Conservation (phyloP, 371 early-diverging fungal genomes). For the Quaeritorhiza haematococci region DNA sequence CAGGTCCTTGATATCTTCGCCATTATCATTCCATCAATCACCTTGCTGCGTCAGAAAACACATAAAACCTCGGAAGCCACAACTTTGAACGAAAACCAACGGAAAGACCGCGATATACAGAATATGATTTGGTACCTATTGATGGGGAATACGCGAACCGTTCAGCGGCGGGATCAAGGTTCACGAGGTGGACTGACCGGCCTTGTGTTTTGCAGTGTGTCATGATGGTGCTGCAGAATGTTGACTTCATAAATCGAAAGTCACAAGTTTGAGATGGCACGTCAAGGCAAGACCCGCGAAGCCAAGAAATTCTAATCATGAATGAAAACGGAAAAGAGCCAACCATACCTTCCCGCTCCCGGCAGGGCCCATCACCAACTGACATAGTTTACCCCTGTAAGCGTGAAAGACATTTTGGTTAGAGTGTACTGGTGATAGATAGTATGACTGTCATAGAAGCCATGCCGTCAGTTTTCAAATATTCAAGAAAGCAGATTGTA, state of each 20-base stretch:
- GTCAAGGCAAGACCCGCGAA: background rate
- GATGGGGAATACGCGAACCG: slow-evolving; percentile 87
- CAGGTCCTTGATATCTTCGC: slow-evolving; percentile 85
- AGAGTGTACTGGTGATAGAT: no score
- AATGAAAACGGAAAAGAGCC: slow-evolving; percentile 1
- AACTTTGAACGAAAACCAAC: no score
- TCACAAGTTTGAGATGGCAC: slow-evolving; percentile 1
- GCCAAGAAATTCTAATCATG: background rate
- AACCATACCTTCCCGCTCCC: slow-evolving; percentile 83
- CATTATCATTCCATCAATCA: slow-evolving; percentile 13
- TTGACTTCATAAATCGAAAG: slow-evolving; percentile 55
- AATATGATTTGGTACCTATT: slow-evolving; percentile 16
- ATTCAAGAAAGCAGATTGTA: no score
- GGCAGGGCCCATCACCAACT: slow-evolving; percentile 98
- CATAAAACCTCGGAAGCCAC: no score
- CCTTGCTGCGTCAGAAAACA: background rate
- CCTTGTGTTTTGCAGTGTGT: slow-evolving; percentile 80
- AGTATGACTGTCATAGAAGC: no score
- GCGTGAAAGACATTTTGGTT: no score
- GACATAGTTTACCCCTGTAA: slow-evolving; percentile 75
- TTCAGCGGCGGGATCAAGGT: slow-evolving; percentile 98
- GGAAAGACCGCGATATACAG: no score
- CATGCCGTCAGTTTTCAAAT: no score
- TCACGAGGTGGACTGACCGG: slow-evolving; percentile 86
- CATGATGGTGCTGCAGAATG: slow-evolving; percentile 92